Conservation (phyloP, 2,329 filamentous ascomycete genomes). For the Ilyonectria robusta region DNA sequence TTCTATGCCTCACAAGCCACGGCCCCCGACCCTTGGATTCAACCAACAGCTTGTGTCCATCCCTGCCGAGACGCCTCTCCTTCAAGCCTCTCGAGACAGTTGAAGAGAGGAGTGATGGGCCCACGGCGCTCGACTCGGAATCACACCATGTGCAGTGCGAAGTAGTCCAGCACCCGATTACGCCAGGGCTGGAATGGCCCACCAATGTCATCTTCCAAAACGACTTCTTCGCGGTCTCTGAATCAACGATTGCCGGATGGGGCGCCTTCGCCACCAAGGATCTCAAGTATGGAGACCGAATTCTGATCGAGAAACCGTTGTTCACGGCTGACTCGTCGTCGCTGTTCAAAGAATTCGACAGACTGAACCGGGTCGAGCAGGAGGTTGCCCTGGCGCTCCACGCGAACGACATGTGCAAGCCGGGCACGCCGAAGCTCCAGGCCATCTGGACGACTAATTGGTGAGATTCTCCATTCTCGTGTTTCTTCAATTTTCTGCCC, state of each 20-base stretch:
- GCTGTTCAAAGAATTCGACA: conserved; percentile 54
- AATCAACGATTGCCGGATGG: conserved; percentile 59
- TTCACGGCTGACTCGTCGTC: conserved; percentile 50
- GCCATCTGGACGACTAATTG: conserved; percentile 63
- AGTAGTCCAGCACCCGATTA: background rate
- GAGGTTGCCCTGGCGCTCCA: conserved; percentile 57
- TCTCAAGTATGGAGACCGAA: conserved; percentile 55
- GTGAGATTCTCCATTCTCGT: conserved; percentile 51
- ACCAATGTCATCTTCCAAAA: conserved; percentile 53
- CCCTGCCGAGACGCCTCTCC: conserved; percentile 21
- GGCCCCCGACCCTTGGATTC: conserved; percentile 25
- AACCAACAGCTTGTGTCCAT: conserved; percentile 23
- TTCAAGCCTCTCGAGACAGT: conserved; percentile 30
- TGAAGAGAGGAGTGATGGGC: background rate
- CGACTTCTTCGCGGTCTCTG: conserved; percentile 56
- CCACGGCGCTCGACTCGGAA: background rate
- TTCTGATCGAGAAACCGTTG: conserved; percentile 63
- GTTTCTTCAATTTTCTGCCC: background rate
- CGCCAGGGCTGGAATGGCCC: background rate
- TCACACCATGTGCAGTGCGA: background rate
- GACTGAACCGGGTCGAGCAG: conserved; percentile 50
- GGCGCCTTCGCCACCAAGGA: conserved; percentile 62
- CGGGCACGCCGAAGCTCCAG: conserved; percentile 48
- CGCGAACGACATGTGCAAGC: conserved; percentile 49
- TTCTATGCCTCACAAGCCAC: conserved; percentile 31